Percentiles rank a stretch among this genome's conserved stretches.
phyloP scores from a whole-genome alignment of 192 early-diverging fungal species.

The Entophlyctis helioformis region DNA sequence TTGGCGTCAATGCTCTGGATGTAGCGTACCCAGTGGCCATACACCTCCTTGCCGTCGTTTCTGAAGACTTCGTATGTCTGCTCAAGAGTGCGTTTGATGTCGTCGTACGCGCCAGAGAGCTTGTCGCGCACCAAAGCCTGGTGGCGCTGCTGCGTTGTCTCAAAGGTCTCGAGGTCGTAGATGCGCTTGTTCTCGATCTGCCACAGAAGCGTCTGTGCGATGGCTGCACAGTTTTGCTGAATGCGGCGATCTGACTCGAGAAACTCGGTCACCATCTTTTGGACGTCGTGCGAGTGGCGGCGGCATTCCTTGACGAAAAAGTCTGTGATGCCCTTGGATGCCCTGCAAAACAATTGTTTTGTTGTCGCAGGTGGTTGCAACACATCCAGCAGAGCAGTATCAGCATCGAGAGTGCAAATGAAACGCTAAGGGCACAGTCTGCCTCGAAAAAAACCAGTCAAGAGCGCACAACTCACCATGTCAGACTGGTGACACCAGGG shows the following conservation, averaged over 20 bases:
- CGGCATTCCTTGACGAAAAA: slow-evolving; percentile 57
- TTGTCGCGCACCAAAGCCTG: slow-evolving; percentile 23
- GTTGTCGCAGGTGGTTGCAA: too few species aligned
- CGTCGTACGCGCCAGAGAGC: slow-evolving; percentile 27
- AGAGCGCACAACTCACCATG: slow-evolving; percentile 40
- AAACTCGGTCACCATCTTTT: slow-evolving; percentile 45
- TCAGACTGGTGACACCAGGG: slow-evolving; percentile 41
- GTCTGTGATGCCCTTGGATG: slow-evolving; percentile 46
- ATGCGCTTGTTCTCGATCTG: slow-evolving; percentile 45
- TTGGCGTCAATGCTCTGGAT: slow-evolving; percentile 38
- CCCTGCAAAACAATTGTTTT: too few species aligned
- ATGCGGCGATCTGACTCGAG: slow-evolving; percentile 31
- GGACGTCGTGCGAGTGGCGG: slow-evolving; percentile 42
- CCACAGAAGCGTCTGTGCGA: slow-evolving; percentile 46
- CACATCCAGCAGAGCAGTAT: too few species aligned
- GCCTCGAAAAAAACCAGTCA: too few species aligned
- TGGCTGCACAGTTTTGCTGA: slow-evolving; percentile 28
- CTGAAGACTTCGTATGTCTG: slow-evolving; percentile 33
- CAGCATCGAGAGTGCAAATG: too few species aligned
- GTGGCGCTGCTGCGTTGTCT: slow-evolving; percentile 29
- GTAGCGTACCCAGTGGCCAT: slow-evolving; percentile 39
- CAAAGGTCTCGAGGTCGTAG: slow-evolving; percentile 47
- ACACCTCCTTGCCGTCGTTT: slow-evolving; percentile 47
- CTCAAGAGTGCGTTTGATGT: slow-evolving; percentile 28
- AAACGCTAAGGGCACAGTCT: too few species aligned